Evolutionary conservation across 129 eudicot genomes (phyloP).

Genomic region (Helianthus annuus): DNA sequence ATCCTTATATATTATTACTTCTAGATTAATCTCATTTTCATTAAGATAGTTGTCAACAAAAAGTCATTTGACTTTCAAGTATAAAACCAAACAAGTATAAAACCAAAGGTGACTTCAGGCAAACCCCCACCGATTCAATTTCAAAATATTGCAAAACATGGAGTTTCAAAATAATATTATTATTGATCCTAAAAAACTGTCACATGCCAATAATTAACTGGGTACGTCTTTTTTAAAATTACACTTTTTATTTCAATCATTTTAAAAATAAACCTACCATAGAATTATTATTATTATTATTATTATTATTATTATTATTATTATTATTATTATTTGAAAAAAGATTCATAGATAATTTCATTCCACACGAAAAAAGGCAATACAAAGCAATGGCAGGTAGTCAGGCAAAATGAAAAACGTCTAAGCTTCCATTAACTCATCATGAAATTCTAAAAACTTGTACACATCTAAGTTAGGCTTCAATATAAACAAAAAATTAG

Average conservation of each 20-base stretch:
- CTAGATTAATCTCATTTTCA: not conserved
- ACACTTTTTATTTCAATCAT: not conserved
- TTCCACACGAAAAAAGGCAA: too few relatives aligned
- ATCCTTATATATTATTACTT: too few relatives aligned
- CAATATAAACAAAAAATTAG: slow-evolving; percentile 33
- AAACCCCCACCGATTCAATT: slow-evolving; percentile 2
- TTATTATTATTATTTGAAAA: too few relatives aligned
- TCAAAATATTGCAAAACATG: too few relatives aligned
- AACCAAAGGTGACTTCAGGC: slow-evolving; percentile 1
- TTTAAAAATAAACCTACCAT: not conserved
- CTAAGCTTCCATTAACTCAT: slow-evolving; percentile 21
- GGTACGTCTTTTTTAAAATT: not conserved
- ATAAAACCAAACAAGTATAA: not conserved
- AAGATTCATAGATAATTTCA: too few relatives aligned
- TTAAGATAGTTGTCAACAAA: not conserved
- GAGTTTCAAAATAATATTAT: too few relatives aligned
- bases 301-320: too few relatives aligned
- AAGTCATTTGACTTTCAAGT: not conserved
- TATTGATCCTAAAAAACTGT: not conserved
- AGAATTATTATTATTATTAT: too few relatives aligned
- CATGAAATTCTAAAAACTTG: slow-evolving; percentile 23
- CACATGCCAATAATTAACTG: not conserved
- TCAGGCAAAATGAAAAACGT: not conserved
- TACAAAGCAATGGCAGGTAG: too few relatives aligned
- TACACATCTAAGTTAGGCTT: slow-evolving; percentile 45